A percentile compares a stretch with the other conserved stretches of the same genome.
phyloP scores from a whole-genome alignment of 495 filamentous ascomycete genomes.

The Lophium mytilinum region DNA sequence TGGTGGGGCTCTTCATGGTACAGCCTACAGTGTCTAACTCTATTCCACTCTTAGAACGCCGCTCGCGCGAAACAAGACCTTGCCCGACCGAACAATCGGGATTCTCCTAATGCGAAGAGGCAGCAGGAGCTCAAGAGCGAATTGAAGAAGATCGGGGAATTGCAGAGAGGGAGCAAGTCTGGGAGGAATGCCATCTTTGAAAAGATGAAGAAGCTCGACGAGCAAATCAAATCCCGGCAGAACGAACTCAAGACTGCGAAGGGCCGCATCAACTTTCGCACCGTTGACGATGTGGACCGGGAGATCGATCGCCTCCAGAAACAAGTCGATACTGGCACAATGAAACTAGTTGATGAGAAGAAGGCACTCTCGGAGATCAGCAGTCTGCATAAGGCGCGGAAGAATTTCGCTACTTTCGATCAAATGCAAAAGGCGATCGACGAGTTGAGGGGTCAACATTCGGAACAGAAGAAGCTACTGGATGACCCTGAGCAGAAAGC shows the following conservation, averaged over 20 bases:
- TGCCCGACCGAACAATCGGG: conserved; percentile 66
- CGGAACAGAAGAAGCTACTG: conserved; percentile 72
- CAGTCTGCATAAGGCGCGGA: conserved; percentile 75
- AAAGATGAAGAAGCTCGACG: conserved; percentile 77
- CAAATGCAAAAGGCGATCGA: conserved; percentile 77
- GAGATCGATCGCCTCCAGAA: conserved; percentile 73
- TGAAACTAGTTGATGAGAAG: conserved; percentile 95
- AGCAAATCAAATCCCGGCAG: conserved; percentile 70
- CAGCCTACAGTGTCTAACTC: background rate
- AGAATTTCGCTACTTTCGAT: conserved; percentile 78
- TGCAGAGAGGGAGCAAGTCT: conserved; percentile 78
- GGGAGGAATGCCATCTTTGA: conserved; percentile 66
- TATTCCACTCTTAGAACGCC: conserved; percentile 49
- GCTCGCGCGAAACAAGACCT: conserved; percentile 77
- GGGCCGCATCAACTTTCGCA: conserved; percentile 71
- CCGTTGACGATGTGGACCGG: conserved; percentile 73
- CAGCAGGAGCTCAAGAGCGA: conserved; percentile 74
- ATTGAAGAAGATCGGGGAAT: conserved; percentile 60
- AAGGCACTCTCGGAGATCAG: conserved; percentile 80
- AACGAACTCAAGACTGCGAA: conserved; percentile 77
- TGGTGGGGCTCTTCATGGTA: background rate
- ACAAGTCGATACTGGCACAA: conserved; percentile 73
- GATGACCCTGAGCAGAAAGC: conserved; percentile 91
- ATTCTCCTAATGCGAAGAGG: conserved; percentile 62
- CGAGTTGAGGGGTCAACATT: conserved; percentile 72